Evolutionary conservation across 495 filamentous ascomycete genomes (phyloP).

Genomic region (Pseudomonodictys pantanalensis): DNA sequence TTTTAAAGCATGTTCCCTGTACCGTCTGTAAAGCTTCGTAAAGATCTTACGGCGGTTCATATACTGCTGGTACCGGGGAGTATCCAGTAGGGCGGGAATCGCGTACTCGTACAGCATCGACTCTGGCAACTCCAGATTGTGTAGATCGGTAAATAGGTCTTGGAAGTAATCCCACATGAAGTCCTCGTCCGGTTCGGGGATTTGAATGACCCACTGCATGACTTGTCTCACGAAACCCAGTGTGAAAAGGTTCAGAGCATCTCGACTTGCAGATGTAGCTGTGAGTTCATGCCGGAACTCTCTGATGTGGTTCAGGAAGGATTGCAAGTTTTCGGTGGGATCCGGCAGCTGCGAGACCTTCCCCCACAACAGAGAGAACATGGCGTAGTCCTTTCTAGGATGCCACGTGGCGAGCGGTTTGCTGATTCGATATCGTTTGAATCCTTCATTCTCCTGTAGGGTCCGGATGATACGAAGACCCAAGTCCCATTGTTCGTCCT

Average conservation of each 20-base stretch:
- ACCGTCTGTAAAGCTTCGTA: conserved; percentile 18
- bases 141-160: conserved; percentile 15
- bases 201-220: conserved; percentile 4
- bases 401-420: not conserved
- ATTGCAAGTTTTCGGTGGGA: not conserved
- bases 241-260: not conserved
- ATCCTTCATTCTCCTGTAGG: not conserved
- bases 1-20: conserved; percentile 7
- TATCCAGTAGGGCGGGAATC: conserved; percentile 5
- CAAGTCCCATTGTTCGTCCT: conserved; percentile 32
- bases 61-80: conserved; percentile 17
- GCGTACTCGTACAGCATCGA: conserved; percentile 10
- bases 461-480: conserved; percentile 11
- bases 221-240: conserved; percentile 5
- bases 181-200: conserved; percentile 12
- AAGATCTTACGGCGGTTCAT: conserved; percentile 11
- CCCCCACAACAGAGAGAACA: too few relatives aligned
- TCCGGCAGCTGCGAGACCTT: conserved; percentile 6
- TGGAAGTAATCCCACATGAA: conserved; percentile 17
- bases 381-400: too few relatives aligned
- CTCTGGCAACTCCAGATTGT: not conserved
- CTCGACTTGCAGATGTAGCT: not conserved
- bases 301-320: conserved; percentile 14
- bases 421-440: not conserved
- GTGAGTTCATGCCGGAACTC: conserved; percentile 20